Evolutionary conservation across 78 protist species (phyloP), one percentile per base, ranked within the genome.

Genomic region (Goniomonas avonlea): DNA sequence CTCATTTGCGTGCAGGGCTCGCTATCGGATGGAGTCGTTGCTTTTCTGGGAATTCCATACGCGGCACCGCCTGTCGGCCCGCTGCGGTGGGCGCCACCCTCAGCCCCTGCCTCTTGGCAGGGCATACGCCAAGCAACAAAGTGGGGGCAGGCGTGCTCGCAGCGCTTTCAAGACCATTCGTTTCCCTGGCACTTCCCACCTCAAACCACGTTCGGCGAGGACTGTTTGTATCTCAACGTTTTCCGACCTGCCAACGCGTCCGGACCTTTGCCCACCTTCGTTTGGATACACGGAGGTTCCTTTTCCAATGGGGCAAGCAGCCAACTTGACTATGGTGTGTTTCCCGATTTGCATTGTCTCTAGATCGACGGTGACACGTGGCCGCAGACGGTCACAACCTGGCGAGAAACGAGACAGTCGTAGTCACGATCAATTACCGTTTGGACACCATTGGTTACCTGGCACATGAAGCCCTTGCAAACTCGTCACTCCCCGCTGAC

Each of bases 191-290:
- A 39, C 27, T 55, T 38, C 29, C 18, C 13, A 7, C 9, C 41
- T 23, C 38, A 9, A 21, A 68, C 7, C 11, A n/a, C 8, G 8
- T 7, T 59, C 13, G 75, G 40, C 53, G 63, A 76, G 9, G 68
- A 76, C 55, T 76, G 81, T 23, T 53, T 76, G 32, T 59, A 9
- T 15, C 70, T 76, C 31, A 56, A 76, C 40, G 34, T 76, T 20
- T 70, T 34, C 7, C 43, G 45, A 5, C 76, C 66, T 77, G 25
- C 43, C n/a, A 18, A 48, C 47, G 29, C 21, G 66, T 1, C 39
- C 27, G 25, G 20, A n/a, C 11, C 32, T 7, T 50, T n/a, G n/a
- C 56, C 56, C 20, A 31, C 34, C 39, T 5, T 66, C 11, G 73
- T 66, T 3, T 66, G 25, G 34, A 1, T 66, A 1, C 73, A 66